Evolutionary conservation across 2,329 filamentous ascomycete genomes (phyloP), one percentile per base, ranked within the genome.

Genomic region (Alternaria infectoria): DNA sequence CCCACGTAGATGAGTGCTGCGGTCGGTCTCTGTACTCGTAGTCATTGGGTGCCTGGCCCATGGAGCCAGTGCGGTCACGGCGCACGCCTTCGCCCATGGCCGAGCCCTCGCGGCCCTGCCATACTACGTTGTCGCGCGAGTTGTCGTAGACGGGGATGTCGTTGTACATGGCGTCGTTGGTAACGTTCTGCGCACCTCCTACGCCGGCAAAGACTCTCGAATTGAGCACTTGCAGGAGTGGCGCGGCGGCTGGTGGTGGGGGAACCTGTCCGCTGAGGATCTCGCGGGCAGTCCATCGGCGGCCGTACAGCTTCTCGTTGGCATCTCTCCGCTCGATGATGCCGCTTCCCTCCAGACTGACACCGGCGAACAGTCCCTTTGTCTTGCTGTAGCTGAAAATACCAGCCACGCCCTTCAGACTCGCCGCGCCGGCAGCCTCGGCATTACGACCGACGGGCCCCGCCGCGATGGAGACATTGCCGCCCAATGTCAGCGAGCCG

Each of bases 331-430:
- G 89, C 83, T 99, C 96, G 67, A 98, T 92, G 69, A 99, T 90
- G 57, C 92, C 93, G 65, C 91, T 95, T 21, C 96, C 96, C 80
- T 99, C 96, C 69, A 99, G 84, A 71, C 92, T 96, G 51, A 99
- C 94, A 77, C 96, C 96, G 6, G 96, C 96, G 73, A 99, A 99
- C 30, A 99, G 84, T 19, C 96, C 96, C 84, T 97, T 98, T 12
- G 96, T 99, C 83, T 97, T 98, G 79, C 91, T 96, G 85, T 99
- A 99, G 74, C 92, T 93, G 84, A 99, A 99, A 54, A 99, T 90
- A 57, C 93, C 96, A 0, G 94, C 92, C 9, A 98, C 91, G 67
- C 93, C 90, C 83, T 90, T 95, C 67, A 97, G 86, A 71, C 93
- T 97, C 8, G 96, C 96, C 13, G 94, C 95, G 67, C 96, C 96